These are phyloP conservation scores for Trichoderma cornu-damae DNA, from an alignment of 2,329 filamentous ascomycete genomes.

Conservation along the genomic window DNA sequence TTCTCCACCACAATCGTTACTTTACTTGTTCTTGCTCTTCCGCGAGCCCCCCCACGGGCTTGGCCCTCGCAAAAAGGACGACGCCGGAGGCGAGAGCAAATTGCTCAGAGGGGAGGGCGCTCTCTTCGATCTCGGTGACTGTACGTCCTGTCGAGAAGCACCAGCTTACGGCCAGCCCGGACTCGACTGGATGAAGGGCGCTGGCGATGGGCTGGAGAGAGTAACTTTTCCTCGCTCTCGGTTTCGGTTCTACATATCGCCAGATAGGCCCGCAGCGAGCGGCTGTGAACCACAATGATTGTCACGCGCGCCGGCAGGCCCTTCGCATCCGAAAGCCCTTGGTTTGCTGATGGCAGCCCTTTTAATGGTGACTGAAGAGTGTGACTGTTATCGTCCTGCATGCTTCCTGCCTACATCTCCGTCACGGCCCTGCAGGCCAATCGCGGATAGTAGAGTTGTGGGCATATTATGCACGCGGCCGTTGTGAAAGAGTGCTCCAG, in stretches of 20 bases:
- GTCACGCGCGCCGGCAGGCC: constrained; percentile 8
- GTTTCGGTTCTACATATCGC: neutral
- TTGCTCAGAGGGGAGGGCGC: constrained; percentile 42
- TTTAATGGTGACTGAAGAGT: constrained; percentile 9
- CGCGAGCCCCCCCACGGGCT: constrained; percentile 35
- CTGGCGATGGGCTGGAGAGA: constrained; percentile 41
- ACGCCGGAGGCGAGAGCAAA: constrained; percentile 45
- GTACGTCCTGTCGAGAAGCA: constrained; percentile 35
- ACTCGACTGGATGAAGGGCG: constrained; percentile 44
- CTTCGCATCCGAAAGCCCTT: constrained; percentile 1
- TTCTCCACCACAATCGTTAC: constrained; percentile 45
- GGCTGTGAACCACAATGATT: constrained; percentile 4
- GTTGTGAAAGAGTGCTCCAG: neutral
- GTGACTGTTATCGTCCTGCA: constrained; percentile 15
- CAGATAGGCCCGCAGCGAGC: constrained; percentile 8
- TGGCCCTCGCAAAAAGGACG: constrained; percentile 36
- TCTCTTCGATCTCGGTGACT: too few species aligned
- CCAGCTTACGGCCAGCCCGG: constrained; percentile 36
- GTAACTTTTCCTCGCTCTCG: constrained; percentile 7
- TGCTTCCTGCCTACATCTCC: constrained; percentile 12
- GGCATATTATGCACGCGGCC: constrained; percentile 15
- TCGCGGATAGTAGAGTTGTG: constrained; percentile 3
- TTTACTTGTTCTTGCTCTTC: constrained; percentile 44
- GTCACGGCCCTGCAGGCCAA: constrained; percentile 11
- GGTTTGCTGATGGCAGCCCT: constrained; percentile 10